A percentile compares a stretch with the other conserved stretches of the same genome.
Conservation (phyloP, 2,329 filamentous ascomycete species). For the Trematosphaeria pertusa region DNA sequence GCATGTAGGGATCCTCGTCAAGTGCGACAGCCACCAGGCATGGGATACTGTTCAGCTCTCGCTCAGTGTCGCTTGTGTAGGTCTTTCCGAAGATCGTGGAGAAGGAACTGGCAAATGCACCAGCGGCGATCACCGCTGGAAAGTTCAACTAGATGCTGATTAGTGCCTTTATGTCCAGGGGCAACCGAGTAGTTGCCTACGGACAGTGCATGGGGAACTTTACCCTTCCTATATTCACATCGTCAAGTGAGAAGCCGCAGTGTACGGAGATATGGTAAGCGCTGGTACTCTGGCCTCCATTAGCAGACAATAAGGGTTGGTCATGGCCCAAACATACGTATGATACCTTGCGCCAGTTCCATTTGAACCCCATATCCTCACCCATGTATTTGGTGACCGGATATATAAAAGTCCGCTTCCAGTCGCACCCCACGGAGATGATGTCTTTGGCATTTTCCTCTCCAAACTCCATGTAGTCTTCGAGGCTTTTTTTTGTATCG, state of each 20-base stretch:
- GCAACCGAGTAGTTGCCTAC: too few species aligned
- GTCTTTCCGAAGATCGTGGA: slow-evolving; percentile 88
- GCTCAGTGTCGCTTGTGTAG: slow-evolving; percentile 57
- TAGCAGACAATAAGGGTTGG: too few species aligned
- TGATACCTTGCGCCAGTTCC: too few species aligned
- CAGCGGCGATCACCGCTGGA: slow-evolving; percentile 51
- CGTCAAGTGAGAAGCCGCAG: too few species aligned
- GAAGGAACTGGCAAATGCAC: slow-evolving; percentile 72
- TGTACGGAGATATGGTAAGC: too few species aligned
- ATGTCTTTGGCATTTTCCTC: slow-evolving; percentile 74
- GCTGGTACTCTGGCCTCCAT: too few species aligned
- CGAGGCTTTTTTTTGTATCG: too few species aligned
- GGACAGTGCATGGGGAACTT: too few species aligned
- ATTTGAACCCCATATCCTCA: too few species aligned
- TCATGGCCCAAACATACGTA: too few species aligned
- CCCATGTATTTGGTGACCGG: slow-evolving; percentile 80
- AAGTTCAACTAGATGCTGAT: slow-evolving; percentile 59
- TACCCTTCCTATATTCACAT: too few species aligned
- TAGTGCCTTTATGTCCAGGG: slow-evolving; percentile 59
- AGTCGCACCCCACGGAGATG: slow-evolving; percentile 84
- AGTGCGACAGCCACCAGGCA: slow-evolving; percentile 81
- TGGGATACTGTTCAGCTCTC: slow-evolving; percentile 75
- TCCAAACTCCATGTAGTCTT: too few species aligned
- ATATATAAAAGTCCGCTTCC: slow-evolving; percentile 91
- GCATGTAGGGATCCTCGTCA: slow-evolving; percentile 77